Conservation (phyloP, 768 basidiomycete species). For the Phlegmacium glaucopus region DNA sequence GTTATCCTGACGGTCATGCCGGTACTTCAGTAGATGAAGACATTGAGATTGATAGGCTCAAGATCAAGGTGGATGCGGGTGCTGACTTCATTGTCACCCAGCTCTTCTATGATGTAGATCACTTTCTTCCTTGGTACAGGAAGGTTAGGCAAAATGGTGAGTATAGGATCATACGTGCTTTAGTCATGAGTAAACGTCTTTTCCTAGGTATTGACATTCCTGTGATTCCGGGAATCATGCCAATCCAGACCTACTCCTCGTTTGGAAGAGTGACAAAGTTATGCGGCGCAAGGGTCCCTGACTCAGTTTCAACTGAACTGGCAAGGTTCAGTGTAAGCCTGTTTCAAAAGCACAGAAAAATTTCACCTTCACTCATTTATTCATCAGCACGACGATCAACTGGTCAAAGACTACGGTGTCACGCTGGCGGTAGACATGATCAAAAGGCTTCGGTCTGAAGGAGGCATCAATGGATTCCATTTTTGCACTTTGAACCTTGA, state of each 20-base stretch:
- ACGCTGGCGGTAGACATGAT: constrained; percentile 82
- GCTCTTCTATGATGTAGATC: constrained; percentile 93
- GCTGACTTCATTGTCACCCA: constrained; percentile 97
- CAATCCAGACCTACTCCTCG: constrained; percentile 94
- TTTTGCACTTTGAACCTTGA: constrained; percentile 98
- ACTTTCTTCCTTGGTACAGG: constrained; percentile 76
- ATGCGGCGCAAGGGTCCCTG: constrained; percentile 77
- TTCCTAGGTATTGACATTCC: constrained; percentile 82
- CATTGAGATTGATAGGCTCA: constrained; percentile 64
- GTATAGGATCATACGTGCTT: neutral
- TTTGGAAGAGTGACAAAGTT: constrained; percentile 90
- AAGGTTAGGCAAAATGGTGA: constrained; percentile 74
- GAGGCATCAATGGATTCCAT: constrained; percentile 73
- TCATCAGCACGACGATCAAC: constrained; percentile 82
- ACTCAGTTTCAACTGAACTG: constrained; percentile 58
- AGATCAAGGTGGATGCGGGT: constrained; percentile 88
- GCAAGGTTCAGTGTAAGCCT: constrained; percentile 70
- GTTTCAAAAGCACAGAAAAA: neutral
- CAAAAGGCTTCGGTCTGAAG: constrained; percentile 47
- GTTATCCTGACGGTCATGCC: constrained; percentile 88
- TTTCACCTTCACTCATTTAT: neutral
- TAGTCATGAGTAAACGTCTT: neutral
- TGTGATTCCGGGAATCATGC: constrained; percentile 95
- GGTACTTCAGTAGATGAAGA: constrained; percentile 59
- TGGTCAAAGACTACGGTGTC: constrained; percentile 95